Conservation (phyloP, 257 asterid species). For the Solanum piurae region DNA sequence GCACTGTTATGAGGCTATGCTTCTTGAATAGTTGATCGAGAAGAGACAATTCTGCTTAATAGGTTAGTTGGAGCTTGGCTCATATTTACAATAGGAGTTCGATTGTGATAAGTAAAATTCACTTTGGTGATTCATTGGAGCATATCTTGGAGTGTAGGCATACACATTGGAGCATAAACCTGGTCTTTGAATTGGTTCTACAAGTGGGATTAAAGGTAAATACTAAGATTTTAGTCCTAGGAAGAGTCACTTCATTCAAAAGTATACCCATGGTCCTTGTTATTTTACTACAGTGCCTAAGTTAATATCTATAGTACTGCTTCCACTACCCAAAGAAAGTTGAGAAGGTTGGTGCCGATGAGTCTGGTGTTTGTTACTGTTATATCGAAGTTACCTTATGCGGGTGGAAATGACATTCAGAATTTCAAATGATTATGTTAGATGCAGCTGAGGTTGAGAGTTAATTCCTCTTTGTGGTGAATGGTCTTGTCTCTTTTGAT, state of each 20-base stretch:
- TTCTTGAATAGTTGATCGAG: background rate
- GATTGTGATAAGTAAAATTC: constrained; percentile 4
- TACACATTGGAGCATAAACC: constrained; percentile 18
- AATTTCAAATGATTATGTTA: background rate
- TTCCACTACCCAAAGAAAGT: background rate
- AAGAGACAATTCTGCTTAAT: background rate
- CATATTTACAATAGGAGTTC: background rate
- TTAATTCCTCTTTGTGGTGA: background rate
- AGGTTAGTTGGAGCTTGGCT: background rate
- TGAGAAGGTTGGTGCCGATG: background rate
- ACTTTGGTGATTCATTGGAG: constrained; percentile 16
- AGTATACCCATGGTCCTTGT: background rate
- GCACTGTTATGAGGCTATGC: background rate
- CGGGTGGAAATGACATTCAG: background rate
- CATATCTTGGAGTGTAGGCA: constrained; percentile 22
- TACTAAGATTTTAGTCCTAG: constrained; percentile 4
- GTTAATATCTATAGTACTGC: background rate
- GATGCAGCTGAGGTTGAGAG: background rate
- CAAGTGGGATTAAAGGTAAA: constrained; percentile 18
- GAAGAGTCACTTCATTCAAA: background rate
- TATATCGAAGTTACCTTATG: background rate
- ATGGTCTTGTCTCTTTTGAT: background rate
- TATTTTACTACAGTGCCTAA: background rate
- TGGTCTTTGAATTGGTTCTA: constrained; percentile 12
- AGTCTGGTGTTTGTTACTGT: background rate